Evolutionary conservation across 2,329 filamentous ascomycete genomes (phyloP).

Genomic region (Ceratocystis diversiconidia): DNA sequence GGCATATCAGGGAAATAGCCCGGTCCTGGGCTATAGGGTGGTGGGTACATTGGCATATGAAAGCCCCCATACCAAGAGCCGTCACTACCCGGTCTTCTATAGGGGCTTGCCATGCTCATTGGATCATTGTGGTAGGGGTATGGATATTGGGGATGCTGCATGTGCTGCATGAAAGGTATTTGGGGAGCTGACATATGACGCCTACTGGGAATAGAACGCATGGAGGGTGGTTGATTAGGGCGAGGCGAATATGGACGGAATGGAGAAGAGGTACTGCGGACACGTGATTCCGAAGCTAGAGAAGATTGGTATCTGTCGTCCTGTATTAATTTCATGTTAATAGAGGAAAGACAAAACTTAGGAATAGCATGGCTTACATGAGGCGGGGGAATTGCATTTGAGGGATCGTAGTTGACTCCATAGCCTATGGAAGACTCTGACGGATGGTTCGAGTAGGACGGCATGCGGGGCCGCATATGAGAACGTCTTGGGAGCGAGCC

Average conservation of each 20-base stretch:
- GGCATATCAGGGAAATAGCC: background rate
- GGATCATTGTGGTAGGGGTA: background rate
- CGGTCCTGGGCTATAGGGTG: background rate
- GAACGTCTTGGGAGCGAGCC: conserved; percentile 2
- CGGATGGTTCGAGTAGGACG: background rate
- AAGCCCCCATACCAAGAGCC: conserved; percentile 8
- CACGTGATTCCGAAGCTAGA: background rate
- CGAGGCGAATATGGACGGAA: background rate
- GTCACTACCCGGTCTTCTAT: conserved; percentile 1
- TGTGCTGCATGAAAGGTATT: conserved; percentile 3
- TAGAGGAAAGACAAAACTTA: background rate
- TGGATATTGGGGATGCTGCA: conserved; percentile 5
- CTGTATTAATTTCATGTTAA: background rate
- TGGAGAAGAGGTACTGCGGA: conserved; percentile 1
- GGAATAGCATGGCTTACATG: background rate
- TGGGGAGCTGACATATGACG: conserved; percentile 12
- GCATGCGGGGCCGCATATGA: background rate
- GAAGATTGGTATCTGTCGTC: background rate
- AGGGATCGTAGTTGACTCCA: background rate
- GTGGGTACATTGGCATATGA: conserved; percentile 1
- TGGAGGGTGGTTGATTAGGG: background rate
- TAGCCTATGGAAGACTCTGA: background rate
- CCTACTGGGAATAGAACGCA: conserved; percentile 1
- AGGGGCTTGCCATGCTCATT: background rate
- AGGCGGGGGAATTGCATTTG: background rate